Base-by-base conservation (phyloP, 345 rosid species). In the Ceriops decandra region DNA sequence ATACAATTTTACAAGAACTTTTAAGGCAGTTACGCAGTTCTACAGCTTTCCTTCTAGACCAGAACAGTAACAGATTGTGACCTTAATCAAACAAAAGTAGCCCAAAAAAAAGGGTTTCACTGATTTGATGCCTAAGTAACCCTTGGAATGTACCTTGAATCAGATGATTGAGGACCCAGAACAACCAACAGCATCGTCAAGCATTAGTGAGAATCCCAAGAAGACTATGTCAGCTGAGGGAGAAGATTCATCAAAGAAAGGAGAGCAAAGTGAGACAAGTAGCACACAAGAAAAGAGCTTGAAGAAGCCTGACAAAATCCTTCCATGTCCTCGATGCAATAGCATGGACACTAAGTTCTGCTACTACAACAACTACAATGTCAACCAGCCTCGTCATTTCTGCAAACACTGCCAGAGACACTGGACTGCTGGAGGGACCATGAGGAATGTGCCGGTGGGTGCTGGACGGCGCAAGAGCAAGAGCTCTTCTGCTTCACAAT, bases 181-280 rank as follows among this genome's bases (percentile, higher is more conserved):
- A 63, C 76, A 78, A 60, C 73, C 62, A 21, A 60, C 60, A 27
- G 52, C 72, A 21, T 61, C 79, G 73, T 59, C 79, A 1, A 81
- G 60, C 63, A 72, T 47, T 27, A 74, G 70, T 57, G 76, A 80
- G 60, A 68, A 47, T 22, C 81, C 68, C 6, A 69, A 76, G 74
- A 68, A 76, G 74, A 68, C 82, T 62, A 63, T 54, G 8, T 74
- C 84, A 27, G 75, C 46, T 31, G 76, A 72, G 61, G 27, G 62
- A 58, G 79, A 82, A 68, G 63, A 56, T 72, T 78, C 85, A 62
- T 75, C 83, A 21, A 67, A 74, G 69, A 81, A 72, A 20, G 85
- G 62, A 72, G 86, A 82, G 59, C 83, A 78, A 35, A 74, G 83
- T 49, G 89, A 82, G 64, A 72, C 80, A 28, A 84, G 76, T 74